Base-by-base conservation (phyloP, 2,329 filamentous ascomycete genomes). In the Penicillium concentricum region DNA sequence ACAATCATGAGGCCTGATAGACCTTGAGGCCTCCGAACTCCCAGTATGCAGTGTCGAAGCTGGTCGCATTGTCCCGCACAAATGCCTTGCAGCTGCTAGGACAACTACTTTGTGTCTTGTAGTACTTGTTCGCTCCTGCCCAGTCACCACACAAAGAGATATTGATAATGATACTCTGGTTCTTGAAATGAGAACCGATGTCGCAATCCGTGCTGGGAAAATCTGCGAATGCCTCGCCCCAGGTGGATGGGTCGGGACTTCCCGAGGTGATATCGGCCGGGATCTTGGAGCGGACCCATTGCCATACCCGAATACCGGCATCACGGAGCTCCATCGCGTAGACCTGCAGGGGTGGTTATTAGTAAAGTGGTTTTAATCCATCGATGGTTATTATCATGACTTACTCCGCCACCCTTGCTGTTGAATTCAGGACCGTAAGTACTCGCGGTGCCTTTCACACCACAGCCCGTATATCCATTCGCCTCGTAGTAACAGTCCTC, bases 161-260 rank as follows among this genome's bases (percentile, higher is more conserved):
- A 62, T 88, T 87, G 47, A 81, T 80, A 57, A 88, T 79, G 62
- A 88, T 87, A 61, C 83, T 86, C 68, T 87, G 81, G 66, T 88
- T 88, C 56, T 72, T 76, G 70, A 88, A 88, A 66, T 87, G 84
- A 5, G 73, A 76, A 6, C 72, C 71, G 39, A 88, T 83, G 56
- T 85, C 74, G 71, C 86, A 89, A 45, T 82, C 70, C 0, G 86
- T 88, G 64, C 75, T 80, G 9, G 87, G 87, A 67, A 88, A 88
- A 57, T 89, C 87, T 2, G 86, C 85, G 9, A 82, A 65, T 1
- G 87, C 84, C 2, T 74, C 75, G n/a, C 86, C 86, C 82, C 87
- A 90, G 3, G 76, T 74, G 39, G 78, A 81, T 0, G 87, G 85
- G 61, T 89, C 80, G 0, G 87, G 87, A 2, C 69, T 68, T 48